Conservation (phyloP, 2,329 filamentous ascomycete species). For the Pyrenophora tritici-repentis region DNA sequence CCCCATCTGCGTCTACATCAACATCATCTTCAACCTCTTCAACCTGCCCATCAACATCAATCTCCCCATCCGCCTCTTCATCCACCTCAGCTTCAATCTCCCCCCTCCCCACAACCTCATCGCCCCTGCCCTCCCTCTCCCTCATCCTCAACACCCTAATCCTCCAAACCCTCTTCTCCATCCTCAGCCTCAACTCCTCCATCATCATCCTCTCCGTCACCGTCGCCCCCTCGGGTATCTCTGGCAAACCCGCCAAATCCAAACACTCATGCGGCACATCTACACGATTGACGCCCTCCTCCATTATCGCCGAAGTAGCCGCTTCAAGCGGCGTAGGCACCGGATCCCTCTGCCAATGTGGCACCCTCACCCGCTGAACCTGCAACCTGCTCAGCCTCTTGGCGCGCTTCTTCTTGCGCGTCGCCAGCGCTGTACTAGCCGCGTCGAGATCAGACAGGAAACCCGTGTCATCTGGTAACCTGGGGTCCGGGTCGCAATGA, state of each 20-base stretch:
- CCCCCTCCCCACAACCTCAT: not conserved
- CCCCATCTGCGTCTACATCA: not conserved
- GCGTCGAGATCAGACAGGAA: conserved; percentile 11
- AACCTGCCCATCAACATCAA: not conserved
- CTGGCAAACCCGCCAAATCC: not conserved
- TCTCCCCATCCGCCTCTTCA: not conserved
- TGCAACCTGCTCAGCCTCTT: conserved; percentile 6
- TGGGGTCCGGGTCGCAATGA: conserved; percentile 3
- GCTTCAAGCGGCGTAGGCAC: not conserved
- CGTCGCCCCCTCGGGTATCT: not conserved
- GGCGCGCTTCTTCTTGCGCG: not conserved
- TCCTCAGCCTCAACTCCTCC: conserved; percentile 7
- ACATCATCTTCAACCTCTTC: not conserved
- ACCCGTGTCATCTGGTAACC: conserved; percentile 7
- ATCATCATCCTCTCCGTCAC: conserved; percentile 3
- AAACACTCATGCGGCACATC: no score
- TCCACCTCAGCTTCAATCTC: not conserved
- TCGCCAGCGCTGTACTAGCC: not conserved
- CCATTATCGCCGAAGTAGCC: not conserved
- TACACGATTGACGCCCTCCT: not conserved
- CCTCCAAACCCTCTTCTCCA: conserved; percentile 11
- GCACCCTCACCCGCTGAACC: not conserved
- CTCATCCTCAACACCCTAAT: conserved; percentile 7
- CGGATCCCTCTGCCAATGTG: conserved; percentile 8
- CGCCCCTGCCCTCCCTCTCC: not conserved